These are phyloP conservation scores for Solanum ossicruentum DNA, from an alignment of 257 asterid species.

Conservation along the genomic window DNA sequence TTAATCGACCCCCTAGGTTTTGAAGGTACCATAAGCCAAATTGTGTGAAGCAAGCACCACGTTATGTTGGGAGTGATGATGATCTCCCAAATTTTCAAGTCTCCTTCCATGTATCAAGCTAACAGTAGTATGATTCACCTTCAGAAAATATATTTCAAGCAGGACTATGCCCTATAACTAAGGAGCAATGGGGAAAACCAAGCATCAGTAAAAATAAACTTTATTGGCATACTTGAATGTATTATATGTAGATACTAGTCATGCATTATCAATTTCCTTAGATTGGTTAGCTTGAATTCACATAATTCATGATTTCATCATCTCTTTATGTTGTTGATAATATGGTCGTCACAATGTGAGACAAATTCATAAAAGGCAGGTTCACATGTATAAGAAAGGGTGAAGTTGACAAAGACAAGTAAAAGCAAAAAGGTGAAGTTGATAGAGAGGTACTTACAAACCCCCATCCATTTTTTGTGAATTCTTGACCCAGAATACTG, in stretches of 20 bases:
- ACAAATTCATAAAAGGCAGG: background rate
- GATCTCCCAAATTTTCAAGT: background rate
- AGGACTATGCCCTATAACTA: background rate
- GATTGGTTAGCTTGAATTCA: background rate
- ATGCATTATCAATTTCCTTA: background rate
- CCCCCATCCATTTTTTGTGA: conserved; percentile 58
- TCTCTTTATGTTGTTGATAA: background rate
- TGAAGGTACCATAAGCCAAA: background rate
- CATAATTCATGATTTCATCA: background rate
- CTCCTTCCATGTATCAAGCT: background rate
- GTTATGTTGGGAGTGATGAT: background rate
- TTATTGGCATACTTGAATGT: background rate
- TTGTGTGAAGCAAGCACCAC: background rate
- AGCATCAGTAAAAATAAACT: background rate
- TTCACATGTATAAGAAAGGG: background rate
- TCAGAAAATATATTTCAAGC: background rate
- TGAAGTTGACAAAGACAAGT: background rate
- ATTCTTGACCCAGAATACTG: conserved; percentile 47
- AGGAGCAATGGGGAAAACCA: background rate
- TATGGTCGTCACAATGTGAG: background rate
- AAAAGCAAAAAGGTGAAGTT: background rate
- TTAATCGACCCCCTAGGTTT: background rate
- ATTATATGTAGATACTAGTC: background rate
- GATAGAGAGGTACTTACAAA: conserved; percentile 30
- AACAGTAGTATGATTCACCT: background rate